These are phyloP conservation scores for Tricholoma furcatifolium DNA, from an alignment of 768 basidiomycete species.

Conservation along the genomic window DNA sequence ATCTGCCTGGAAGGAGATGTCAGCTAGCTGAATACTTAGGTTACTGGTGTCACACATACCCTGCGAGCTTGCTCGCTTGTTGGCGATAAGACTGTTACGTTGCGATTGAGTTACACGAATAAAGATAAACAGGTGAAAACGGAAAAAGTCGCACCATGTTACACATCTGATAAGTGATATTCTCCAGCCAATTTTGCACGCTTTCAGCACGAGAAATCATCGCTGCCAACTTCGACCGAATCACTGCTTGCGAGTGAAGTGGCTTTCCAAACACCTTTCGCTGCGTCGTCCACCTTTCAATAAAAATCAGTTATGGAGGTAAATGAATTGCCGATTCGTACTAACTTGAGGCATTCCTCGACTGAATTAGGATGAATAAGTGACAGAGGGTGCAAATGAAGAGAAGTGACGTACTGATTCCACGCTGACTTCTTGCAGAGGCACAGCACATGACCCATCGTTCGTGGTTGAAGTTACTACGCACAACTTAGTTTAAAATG, in stretches of 20 bases:
- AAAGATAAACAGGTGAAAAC: neutral
- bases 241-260: slow-evolving; percentile 78
- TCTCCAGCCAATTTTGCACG: slow-evolving; percentile 78
- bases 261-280: slow-evolving; percentile 92
- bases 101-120: neutral
- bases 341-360: slow-evolving; percentile 82
- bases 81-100: slow-evolving; percentile 56
- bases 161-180: slow-evolving; percentile 85
- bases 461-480: slow-evolving; percentile 91
- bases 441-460: slow-evolving; percentile 73
- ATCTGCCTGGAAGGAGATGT: slow-evolving; percentile 46
- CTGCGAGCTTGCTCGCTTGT: slow-evolving; percentile 74
- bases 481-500: neutral
- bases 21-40: neutral
- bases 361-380: slow-evolving; percentile 32
- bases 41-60: slow-evolving; percentile 36
- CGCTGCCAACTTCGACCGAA: slow-evolving; percentile 80
- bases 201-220: slow-evolving; percentile 81
- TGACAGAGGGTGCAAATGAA: neutral
- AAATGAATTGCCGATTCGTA: neutral
- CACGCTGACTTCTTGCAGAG: slow-evolving; percentile 20
- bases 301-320: neutral
- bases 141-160: slow-evolving; percentile 50
- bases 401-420: slow-evolving; percentile 13
- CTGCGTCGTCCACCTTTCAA: slow-evolving; percentile 74